Base-by-base conservation (phyloP, 1,284 basidiomycete genomes). In the Moniliophthora roreri region DNA sequence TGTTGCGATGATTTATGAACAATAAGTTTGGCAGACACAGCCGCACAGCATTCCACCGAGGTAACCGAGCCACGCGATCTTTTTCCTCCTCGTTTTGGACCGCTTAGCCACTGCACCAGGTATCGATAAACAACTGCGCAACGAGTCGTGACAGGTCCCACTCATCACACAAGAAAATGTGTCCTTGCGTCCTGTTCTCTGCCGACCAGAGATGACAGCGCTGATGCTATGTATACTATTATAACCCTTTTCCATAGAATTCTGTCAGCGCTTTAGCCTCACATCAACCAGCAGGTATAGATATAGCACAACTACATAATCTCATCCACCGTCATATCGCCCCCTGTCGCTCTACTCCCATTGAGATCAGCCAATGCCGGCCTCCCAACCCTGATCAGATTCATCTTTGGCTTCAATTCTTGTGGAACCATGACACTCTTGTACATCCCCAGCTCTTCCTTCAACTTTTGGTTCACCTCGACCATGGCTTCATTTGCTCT, bases 361-460 rank as follows among this genome's bases (percentile, higher is more conserved):
- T 72, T 79, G 48, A 82, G 71, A 45, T 68, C 72, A 2, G 74
- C 67, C 24, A 88, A 64, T 1, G 84, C 84, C 2, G 75, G 67
- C 28, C 89, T 77, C 3, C 68, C 69, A 20, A 91, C 74, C 37
- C 88, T 75, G 2, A 82, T 89, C 44, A 89, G 76, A 48, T 71
- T 69, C 16, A 85, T 86, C 40, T 82, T 78, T 3, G 85, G 84
- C 61, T 85, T 87, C 53, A 66, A 67, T 5, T 82, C 82, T 3
- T 69, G 57, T n/a, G n/a, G n/a, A n/a, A n/a, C n/a, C 50, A 76
- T 72, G 45, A 87, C 80, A 13, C 86, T 87, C 60, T 80, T 89
- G 70, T 90, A 91, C 74, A 86, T 71, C 40, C 77, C 77, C 5
- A 91, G 70, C 62, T 91, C 89, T 48, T 79, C 71, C 37, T 69